Percentiles rank a stretch among this genome's conserved stretches.
Evolutionary conservation across 2,329 filamentous ascomycete genomes (phyloP).

Genomic region (Exophiala lecanii-corni): DNA sequence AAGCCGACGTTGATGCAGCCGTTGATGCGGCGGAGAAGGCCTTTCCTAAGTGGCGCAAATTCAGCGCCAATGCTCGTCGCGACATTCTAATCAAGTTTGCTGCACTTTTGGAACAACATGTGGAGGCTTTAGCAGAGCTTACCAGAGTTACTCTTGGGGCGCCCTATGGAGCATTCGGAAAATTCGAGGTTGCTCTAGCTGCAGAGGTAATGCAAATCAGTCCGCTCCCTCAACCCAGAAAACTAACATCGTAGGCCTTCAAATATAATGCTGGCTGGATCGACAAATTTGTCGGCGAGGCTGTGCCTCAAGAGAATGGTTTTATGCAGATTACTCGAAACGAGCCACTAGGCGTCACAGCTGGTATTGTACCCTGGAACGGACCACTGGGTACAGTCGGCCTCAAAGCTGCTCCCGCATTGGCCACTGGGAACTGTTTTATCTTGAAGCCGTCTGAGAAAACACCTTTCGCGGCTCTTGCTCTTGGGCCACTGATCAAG

Average conservation of each 20-base stretch:
- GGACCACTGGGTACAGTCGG: conserved; percentile 60
- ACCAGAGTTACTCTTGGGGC: conserved; percentile 46
- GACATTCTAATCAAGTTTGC: conserved; percentile 44
- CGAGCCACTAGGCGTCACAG: conserved; percentile 76
- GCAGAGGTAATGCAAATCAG: conserved; percentile 4
- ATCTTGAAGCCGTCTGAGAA: conserved; percentile 64
- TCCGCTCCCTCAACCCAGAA: background rate
- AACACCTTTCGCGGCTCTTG: conserved; percentile 48
- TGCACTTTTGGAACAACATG: conserved; percentile 37
- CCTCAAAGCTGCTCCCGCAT: conserved; percentile 57
- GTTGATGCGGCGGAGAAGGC: conserved; percentile 48
- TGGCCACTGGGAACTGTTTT: conserved; percentile 65
- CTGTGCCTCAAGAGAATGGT: conserved; percentile 68
- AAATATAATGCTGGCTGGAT: conserved; percentile 81
- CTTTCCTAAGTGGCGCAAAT: conserved; percentile 41
- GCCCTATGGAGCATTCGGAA: conserved; percentile 42
- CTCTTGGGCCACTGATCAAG: conserved; percentile 44
- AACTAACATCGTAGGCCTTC: background rate
- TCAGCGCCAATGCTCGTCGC: conserved; percentile 35
- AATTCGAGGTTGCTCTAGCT: conserved; percentile 38
- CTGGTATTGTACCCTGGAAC: conserved; percentile 82
- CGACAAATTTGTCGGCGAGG: conserved; percentile 86
- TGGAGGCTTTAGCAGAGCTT: conserved; percentile 34
- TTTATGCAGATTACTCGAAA: conserved; percentile 74
- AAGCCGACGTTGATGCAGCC: conserved; percentile 46